These are phyloP conservation scores for Enteropsectra breve DNA, from an alignment of 371 early-diverging fungal genomes.

Conservation along the genomic window DNA sequence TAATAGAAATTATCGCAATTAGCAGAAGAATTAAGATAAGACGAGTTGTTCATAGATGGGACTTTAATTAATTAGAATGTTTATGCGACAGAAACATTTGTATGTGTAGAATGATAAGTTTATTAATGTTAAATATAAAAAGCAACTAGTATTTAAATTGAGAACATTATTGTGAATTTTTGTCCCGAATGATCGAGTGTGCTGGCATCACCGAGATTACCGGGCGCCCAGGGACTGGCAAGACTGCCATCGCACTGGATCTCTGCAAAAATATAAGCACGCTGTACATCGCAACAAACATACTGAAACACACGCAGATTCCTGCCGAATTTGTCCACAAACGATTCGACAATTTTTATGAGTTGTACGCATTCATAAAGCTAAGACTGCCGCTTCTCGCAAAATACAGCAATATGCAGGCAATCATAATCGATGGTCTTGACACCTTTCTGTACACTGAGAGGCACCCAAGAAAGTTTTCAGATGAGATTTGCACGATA, in stretches of 20 bases:
- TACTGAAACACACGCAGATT: neutral
- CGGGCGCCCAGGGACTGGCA: slow-evolving; percentile 41
- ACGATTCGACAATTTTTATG: slow-evolving; percentile 9
- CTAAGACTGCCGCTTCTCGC: neutral
- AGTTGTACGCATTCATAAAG: slow-evolving; percentile 4
- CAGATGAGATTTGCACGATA: neutral
- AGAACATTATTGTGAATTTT: neutral
- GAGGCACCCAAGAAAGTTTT: slow-evolving; percentile 4
- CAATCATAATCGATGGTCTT: slow-evolving; percentile 24
- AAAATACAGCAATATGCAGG: neutral
- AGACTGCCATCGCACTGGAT: slow-evolving; percentile 35
- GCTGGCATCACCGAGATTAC: slow-evolving; percentile 44
- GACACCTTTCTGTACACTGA: slow-evolving; percentile 15
- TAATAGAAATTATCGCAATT: too few relatives aligned
- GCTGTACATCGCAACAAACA: slow-evolving; percentile 36
- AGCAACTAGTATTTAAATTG: too few relatives aligned
- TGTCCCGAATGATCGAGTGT: slow-evolving; percentile 9
- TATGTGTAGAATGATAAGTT: too few relatives aligned
- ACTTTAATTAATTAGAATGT: too few relatives aligned
- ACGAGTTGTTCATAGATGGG: too few relatives aligned
- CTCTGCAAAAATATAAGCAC: slow-evolving; percentile 23
- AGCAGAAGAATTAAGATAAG: too few relatives aligned
- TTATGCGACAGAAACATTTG: too few relatives aligned
- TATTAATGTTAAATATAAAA: too few relatives aligned
- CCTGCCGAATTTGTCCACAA: neutral